Conservation (phyloP, 306 rosid species). For the Vachellia pachyceras region DNA sequence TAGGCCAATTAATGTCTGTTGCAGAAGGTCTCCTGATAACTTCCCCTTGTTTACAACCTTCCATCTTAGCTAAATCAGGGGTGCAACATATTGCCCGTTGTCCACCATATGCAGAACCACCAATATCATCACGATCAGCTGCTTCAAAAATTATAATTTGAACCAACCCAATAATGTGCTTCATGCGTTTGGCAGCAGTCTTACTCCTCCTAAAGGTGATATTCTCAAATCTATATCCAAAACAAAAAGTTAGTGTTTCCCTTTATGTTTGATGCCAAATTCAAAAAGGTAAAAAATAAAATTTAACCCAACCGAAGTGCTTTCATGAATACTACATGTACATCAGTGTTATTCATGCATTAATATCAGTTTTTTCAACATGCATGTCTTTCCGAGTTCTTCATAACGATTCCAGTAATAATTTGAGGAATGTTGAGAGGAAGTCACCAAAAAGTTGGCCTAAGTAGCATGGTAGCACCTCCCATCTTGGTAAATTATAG, state of each 20-base stretch:
- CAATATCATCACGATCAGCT: constrained; percentile 88
- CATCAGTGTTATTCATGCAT: constrained; percentile 4
- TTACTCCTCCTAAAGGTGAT: constrained; percentile 77
- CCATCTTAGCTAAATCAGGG: constrained; percentile 90
- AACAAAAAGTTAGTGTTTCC: constrained; percentile 33
- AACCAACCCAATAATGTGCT: constrained; percentile 59
- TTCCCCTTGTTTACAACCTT: constrained; percentile 92
- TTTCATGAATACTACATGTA: constrained; percentile 31
- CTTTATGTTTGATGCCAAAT: constrained; percentile 12
- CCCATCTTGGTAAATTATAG: constrained; percentile 2
- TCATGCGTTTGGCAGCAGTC: constrained; percentile 56
- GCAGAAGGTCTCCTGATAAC: constrained; percentile 86
- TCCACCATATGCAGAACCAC: constrained; percentile 98
- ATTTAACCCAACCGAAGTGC: constrained; percentile 1
- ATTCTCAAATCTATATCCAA: constrained; percentile 68
- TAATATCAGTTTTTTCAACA: background rate
- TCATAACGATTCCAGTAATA: constrained; percentile 25
- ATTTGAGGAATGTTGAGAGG: background rate
- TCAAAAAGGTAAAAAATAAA: constrained; percentile 4
- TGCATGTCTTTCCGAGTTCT: constrained; percentile 1
- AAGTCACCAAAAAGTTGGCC: constrained; percentile 20
- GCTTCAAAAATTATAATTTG: constrained; percentile 87
- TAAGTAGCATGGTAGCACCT: background rate
- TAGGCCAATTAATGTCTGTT: constrained; percentile 75
- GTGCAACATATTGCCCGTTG: constrained; percentile 95